These are phyloP conservation scores for Macadamia tetraphylla DNA, from an alignment of 164 flowering plant species.

Conservation along the genomic window DNA sequence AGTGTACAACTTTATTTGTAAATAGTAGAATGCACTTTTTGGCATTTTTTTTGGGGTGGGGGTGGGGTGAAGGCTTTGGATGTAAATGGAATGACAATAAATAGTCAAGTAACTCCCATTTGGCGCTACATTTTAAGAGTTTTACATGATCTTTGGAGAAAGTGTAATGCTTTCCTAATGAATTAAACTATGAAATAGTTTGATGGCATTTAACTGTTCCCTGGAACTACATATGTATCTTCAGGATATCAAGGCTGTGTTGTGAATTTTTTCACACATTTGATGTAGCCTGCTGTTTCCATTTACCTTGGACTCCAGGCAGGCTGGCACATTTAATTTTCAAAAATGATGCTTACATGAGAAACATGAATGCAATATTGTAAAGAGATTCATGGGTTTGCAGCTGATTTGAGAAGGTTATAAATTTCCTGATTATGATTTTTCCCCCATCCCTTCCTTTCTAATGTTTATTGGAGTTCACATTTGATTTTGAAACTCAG, in stretches of 20 bases:
- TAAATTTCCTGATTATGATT: not conserved
- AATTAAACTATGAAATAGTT: not conserved
- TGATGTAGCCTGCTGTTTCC: not conserved
- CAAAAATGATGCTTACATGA: not conserved
- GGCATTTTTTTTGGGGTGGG: not conserved
- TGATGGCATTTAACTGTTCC: not conserved
- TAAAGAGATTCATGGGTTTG: not conserved
- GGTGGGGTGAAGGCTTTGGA: not conserved
- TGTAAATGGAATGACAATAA: not conserved
- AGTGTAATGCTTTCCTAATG: not conserved
- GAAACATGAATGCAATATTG: not conserved
- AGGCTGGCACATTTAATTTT: not conserved
- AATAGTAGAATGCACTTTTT: not conserved
- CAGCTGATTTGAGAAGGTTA: not conserved
- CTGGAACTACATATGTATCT: not conserved
- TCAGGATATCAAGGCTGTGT: too few relatives aligned
- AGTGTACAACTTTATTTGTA: not conserved
- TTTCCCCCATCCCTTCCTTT: not conserved
- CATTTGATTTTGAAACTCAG: conserved; percentile 5
- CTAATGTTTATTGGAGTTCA: conserved; percentile 4
- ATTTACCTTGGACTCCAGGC: too few relatives aligned
- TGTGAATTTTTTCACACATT: too few relatives aligned
- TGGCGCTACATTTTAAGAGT: not conserved
- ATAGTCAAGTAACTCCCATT: not conserved
- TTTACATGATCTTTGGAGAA: not conserved